phyloP scores from a whole-genome alignment of 2,329 filamentous ascomycete species.

The Aspergillus vadensis region DNA sequence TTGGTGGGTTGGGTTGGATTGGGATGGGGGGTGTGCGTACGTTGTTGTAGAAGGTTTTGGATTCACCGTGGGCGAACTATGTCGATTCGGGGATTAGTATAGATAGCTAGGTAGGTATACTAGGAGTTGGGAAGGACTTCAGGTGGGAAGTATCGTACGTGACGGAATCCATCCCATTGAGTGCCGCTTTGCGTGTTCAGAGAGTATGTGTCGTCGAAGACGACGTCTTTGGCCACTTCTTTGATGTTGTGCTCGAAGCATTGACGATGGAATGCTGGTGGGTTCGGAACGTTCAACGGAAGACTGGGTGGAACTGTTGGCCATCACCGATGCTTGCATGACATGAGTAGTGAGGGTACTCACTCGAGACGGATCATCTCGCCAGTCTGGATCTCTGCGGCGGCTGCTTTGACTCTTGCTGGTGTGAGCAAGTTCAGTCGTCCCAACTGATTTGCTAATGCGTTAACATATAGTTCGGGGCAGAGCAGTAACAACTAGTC shows the following conservation, averaged over 20 bases:
- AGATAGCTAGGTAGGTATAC: not conserved
- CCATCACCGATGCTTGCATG: not conserved
- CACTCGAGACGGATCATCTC: slow-evolving; percentile 59
- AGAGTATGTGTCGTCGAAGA: slow-evolving; percentile 48
- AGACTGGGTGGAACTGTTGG: slow-evolving; percentile 41
- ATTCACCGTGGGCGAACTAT: slow-evolving; percentile 42
- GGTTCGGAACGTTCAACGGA: slow-evolving; percentile 55
- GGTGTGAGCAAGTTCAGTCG: slow-evolving; percentile 61
- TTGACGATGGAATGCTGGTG: slow-evolving; percentile 56
- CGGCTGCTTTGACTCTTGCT: slow-evolving; percentile 55
- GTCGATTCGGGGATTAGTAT: not conserved
- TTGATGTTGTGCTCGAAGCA: slow-evolving; percentile 59
- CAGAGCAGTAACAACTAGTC: no score
- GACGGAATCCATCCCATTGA: slow-evolving; percentile 56
- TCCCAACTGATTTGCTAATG: slow-evolving; percentile 28
- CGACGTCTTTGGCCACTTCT: slow-evolving; percentile 35
- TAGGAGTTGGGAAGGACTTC: not conserved
- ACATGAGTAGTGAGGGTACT: slow-evolving; percentile 9
- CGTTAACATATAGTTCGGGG: not conserved
- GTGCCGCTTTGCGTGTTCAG: slow-evolving; percentile 53
- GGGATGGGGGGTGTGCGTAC: slow-evolving; percentile 23
- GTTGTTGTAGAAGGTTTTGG: slow-evolving; percentile 45
- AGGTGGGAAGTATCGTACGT: slow-evolving; percentile 34
- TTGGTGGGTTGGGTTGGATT: not conserved
- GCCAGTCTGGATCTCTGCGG: slow-evolving; percentile 57